Percentiles rank a stretch among this genome's conserved stretches.
Conservation (phyloP, 768 basidiomycete species). For the Stropharia rugosoannulata region DNA sequence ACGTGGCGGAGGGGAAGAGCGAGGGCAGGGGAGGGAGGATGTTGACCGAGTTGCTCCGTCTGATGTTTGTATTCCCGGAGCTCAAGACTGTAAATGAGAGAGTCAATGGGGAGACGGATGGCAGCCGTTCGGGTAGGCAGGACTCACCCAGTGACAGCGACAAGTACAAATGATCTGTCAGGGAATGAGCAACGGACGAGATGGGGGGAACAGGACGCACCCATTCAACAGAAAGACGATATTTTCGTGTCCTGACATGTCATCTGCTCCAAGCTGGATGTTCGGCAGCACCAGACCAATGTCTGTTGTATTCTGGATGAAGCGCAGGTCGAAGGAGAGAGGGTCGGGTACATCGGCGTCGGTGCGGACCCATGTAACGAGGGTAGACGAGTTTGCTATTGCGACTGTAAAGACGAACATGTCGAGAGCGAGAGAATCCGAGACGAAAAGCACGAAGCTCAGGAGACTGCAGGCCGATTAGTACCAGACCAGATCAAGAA, state of each 20-base stretch:
- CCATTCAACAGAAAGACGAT: slow-evolving; percentile 16
- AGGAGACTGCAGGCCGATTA: neutral
- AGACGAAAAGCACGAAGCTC: slow-evolving; percentile 6
- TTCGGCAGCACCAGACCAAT: slow-evolving; percentile 16
- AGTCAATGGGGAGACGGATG: neutral
- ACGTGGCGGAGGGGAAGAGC: neutral
- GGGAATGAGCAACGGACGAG: neutral
- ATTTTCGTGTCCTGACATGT: slow-evolving; percentile 6
- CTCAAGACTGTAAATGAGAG: slow-evolving; percentile 7
- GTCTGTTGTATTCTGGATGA: slow-evolving; percentile 9
- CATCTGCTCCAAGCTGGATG: slow-evolving; percentile 1
- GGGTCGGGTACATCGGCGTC: neutral
- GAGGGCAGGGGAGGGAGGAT: slow-evolving; percentile 8
- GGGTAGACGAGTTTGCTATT: neutral
- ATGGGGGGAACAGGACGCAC: slow-evolving; percentile 7
- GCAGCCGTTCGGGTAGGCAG: neutral
- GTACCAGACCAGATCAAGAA: neutral
- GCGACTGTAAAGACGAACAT: slow-evolving; percentile 11
- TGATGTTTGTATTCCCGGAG: slow-evolving; percentile 12
- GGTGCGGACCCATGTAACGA: neutral
- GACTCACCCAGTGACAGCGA: slow-evolving; percentile 18
- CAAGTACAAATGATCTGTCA: slow-evolving; percentile 14
- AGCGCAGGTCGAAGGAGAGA: neutral
- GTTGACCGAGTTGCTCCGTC: slow-evolving; percentile 14
- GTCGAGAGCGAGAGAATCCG: slow-evolving; percentile 6